Evolutionary conservation across 2,329 filamentous ascomycete genomes (phyloP), one percentile per base, ranked within the genome.

Genomic region (Lithohypha guttulata): DNA sequence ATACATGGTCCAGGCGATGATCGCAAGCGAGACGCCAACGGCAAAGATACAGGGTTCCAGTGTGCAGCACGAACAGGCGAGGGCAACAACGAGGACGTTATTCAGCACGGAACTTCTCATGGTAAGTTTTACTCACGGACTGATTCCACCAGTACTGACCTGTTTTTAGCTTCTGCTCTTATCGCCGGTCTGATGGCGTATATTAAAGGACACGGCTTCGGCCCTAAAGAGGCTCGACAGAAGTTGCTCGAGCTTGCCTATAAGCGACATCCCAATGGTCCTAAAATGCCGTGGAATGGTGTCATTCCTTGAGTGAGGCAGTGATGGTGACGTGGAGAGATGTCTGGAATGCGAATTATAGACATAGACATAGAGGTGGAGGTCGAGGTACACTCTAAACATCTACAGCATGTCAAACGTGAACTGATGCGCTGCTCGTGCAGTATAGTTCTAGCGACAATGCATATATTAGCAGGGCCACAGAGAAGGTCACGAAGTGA

Each of bases 71-170:
- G 5, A 13, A 13, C n/a, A 5, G 17, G 5, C n/a, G 27, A 14
- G 6, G 27, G 17, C 6, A 14, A 13, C 11, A 29, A 29, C 27
- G 6, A 6, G 6, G 6, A 29, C 6, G 6, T 29, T 29, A 5
- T 6, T 29, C 27, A 29, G 17, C 6, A 14, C 17, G 27, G 27
- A 11, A 13, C 27, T 6, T 29, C 27, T 6, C 27, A 29, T 29
- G 27, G 27, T 29, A 29, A 29, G 27, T 29, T 29, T n/a, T 25
- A 25, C 6, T 13, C 27, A n/a, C n/a, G n/a, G n/a, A n/a, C n/a
- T n/a, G n/a, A n/a, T n/a, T n/a, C n/a, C 5, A 5, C 27, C 17
- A 29, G 17, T n/a, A 6, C n/a, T 6, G 17, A 5, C 17, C 11
- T 13, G 27, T n/a, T 14, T 7, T 13, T 14, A 29, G 27, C 27